Percentiles rank a stretch among this genome's conserved stretches.
phyloP scores from a whole-genome alignment of 2,329 filamentous ascomycete genomes.

The Alternaria viburni region DNA sequence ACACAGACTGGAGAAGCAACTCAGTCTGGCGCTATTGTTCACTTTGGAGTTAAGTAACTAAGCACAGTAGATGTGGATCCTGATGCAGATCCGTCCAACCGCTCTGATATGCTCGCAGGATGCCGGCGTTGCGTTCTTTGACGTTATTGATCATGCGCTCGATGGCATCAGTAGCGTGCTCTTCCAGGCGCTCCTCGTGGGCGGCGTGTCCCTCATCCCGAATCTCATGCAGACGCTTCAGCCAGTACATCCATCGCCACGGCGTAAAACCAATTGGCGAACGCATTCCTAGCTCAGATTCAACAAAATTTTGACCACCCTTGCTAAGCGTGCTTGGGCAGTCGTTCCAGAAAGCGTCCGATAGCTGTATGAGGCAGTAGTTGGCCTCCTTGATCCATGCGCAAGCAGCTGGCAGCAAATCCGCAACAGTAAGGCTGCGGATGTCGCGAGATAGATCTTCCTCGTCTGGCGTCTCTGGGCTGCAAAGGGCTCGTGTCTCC shows the following conservation, averaged over 20 bases:
- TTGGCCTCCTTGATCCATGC: neutral
- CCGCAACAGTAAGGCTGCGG: neutral
- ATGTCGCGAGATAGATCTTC: neutral
- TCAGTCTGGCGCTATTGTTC: neutral
- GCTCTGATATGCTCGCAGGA: neutral
- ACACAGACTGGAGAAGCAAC: neutral
- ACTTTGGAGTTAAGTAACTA: neutral
- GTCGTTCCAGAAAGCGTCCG: neutral
- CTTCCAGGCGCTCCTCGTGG: neutral
- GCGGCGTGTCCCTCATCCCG: slow-evolving; percentile 3
- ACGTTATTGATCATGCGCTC: neutral
- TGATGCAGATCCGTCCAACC: neutral
- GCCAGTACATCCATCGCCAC: slow-evolving; percentile 16
- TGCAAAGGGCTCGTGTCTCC: neutral
- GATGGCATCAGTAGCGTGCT: neutral
- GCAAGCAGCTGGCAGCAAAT: neutral
- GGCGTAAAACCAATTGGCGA: slow-evolving; percentile 15
- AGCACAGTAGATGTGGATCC: neutral
- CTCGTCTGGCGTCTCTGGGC: neutral
- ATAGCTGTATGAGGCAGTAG: neutral
- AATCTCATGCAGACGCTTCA: slow-evolving; percentile 15
- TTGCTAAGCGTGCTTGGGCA: neutral
- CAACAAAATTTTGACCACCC: neutral
- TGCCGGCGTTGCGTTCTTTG: neutral
- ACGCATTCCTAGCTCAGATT: slow-evolving; percentile 9